Conservation (phyloP, 2,329 filamentous ascomycete genomes). For the Daldinia eschscholtzii region DNA sequence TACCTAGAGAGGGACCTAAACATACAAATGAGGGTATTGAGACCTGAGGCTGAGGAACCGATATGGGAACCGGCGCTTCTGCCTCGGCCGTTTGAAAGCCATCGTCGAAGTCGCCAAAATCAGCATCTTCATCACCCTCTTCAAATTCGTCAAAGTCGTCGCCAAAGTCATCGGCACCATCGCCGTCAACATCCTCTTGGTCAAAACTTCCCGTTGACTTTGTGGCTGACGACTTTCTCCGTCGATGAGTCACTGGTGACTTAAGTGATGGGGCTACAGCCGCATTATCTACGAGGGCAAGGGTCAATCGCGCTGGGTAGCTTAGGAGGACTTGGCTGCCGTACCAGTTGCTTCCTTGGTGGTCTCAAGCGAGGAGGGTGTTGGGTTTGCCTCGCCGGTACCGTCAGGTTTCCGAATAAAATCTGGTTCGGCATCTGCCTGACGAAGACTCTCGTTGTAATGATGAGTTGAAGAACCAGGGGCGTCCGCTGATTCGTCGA, state of each 20-base stretch:
- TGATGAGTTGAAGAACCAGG: slow-evolving; percentile 59
- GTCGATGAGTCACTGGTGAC: slow-evolving; percentile 47
- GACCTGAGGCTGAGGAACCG: slow-evolving; percentile 53
- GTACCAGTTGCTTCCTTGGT: slow-evolving; percentile 54
- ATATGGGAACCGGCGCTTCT: slow-evolving; percentile 49
- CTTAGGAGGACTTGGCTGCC: slow-evolving; percentile 54
- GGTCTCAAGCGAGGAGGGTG: slow-evolving; percentile 48
- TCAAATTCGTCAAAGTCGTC: slow-evolving; percentile 74
- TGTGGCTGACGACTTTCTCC: slow-evolving; percentile 50
- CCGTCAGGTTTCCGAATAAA: slow-evolving; percentile 60
- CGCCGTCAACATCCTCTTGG: slow-evolving; percentile 50
- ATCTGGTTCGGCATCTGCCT: slow-evolving; percentile 67
- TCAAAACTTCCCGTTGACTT: slow-evolving; percentile 46
- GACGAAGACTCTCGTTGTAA: slow-evolving; percentile 61
- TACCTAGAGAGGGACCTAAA: slow-evolving; percentile 54
- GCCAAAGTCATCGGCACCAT: slow-evolving; percentile 64
- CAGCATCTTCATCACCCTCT: slow-evolving; percentile 66
- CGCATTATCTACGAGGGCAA: slow-evolving; percentile 53
- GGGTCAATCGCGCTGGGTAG: slow-evolving; percentile 54
- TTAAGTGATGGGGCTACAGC: slow-evolving; percentile 47
- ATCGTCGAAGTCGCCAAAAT: slow-evolving; percentile 79
- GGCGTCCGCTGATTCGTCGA: slow-evolving; percentile 65
- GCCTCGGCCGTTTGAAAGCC: slow-evolving; percentile 72
- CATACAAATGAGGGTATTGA: slow-evolving; percentile 60
- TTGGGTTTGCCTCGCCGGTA: slow-evolving; percentile 51